A percentile compares a stretch with the other conserved stretches of the same genome.
Conservation (phyloP, 768 basidiomycete genomes). For the Kwoniella dejecticola region DNA sequence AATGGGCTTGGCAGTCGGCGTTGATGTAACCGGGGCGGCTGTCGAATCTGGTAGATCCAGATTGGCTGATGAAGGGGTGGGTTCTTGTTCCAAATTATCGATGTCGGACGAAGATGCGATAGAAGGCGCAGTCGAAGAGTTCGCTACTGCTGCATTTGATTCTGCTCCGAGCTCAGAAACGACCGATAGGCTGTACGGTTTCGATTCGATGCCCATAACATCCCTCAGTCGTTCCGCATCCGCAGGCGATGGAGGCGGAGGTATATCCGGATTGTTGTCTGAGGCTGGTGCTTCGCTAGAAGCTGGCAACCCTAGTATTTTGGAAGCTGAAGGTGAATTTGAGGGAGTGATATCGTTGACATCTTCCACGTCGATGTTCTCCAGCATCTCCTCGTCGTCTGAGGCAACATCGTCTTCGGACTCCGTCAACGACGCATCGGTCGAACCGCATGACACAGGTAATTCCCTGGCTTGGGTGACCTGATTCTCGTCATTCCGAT, state of each 20-base stretch:
- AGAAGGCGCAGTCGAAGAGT: constrained; percentile 38
- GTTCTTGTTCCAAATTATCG: too few species aligned
- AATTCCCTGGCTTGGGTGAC: constrained; percentile 60
- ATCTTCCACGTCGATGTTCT: constrained; percentile 26
- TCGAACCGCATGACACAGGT: constrained; percentile 52
- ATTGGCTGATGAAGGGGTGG: too few species aligned
- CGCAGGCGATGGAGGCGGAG: constrained; percentile 46
- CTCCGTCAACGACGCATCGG: constrained; percentile 43
- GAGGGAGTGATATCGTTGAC: constrained; percentile 37
- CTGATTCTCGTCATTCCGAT: constrained; percentile 77
- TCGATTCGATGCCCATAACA: constrained; percentile 41
- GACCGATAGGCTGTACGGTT: constrained; percentile 16
- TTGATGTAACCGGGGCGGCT: not conserved
- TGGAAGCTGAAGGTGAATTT: constrained; percentile 23
- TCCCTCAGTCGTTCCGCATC: constrained; percentile 40
- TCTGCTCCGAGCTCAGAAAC: constrained; percentile 37
- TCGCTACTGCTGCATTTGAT: constrained; percentile 45
- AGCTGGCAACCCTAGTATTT: not conserved
- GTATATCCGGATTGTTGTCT: constrained; percentile 10
- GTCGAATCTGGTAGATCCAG: too few species aligned
- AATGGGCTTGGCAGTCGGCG: not conserved
- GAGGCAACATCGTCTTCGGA: constrained; percentile 43
- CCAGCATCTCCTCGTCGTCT: constrained; percentile 40
- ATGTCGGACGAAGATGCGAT: constrained; percentile 22
- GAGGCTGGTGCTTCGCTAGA: not conserved